phyloP scores from a whole-genome alignment of 805 yeast species.

The Kodamaea laetipori region DNA sequence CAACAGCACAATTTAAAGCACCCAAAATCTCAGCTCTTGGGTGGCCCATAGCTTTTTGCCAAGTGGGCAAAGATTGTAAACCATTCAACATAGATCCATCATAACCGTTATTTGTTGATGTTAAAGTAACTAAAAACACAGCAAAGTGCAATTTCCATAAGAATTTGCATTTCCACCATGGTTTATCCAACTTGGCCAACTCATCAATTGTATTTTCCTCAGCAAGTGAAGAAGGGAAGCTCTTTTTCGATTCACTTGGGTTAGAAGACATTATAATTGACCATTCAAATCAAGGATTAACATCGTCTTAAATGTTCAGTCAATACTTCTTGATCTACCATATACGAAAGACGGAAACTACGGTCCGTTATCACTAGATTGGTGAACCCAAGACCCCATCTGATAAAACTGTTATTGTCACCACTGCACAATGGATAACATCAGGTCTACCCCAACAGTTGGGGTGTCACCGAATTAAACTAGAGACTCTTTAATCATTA shows the following conservation, averaged over 20 bases:
- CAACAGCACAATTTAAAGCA: conserved; percentile 22
- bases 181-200: conserved; percentile 14
- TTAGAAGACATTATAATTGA: background rate
- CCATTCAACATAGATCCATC: conserved; percentile 47
- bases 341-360: too few relatives aligned
- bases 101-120: conserved; percentile 45
- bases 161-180: conserved; percentile 40
- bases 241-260: background rate
- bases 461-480: too few relatives aligned
- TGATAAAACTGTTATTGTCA: too few relatives aligned
- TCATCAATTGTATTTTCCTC: background rate
- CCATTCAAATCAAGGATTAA: background rate
- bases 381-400: too few relatives aligned
- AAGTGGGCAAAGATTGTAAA: conserved; percentile 46
- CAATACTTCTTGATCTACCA: background rate
- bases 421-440: too few relatives aligned
- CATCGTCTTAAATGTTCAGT: background rate
- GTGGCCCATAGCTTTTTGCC: conserved; percentile 40
- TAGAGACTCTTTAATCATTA: too few relatives aligned
- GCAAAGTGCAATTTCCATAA: conserved; percentile 38
- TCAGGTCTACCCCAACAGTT: too few relatives aligned
- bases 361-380: too few relatives aligned
- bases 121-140: conserved; percentile 44
- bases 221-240: background rate
- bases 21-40: conserved; percentile 25